phyloP scores from a whole-genome alignment of 1,284 basidiomycete genomes.

The Ganoderma meredithae region DNA sequence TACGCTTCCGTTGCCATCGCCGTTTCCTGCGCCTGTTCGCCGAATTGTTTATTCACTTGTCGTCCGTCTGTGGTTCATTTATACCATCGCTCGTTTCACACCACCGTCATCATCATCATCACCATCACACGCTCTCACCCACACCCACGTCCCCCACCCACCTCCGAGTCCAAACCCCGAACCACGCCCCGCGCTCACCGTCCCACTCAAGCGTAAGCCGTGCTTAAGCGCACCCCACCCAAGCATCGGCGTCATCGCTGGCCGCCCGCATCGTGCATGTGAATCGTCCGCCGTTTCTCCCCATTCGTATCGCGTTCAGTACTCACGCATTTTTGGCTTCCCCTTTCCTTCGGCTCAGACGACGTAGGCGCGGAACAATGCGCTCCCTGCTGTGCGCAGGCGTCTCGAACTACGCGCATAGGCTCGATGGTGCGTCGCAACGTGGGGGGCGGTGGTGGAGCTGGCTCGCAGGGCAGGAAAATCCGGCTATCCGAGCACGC shows the following conservation, averaged over 20 bases:
- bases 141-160: background rate
- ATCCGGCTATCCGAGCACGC: background rate
- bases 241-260: background rate
- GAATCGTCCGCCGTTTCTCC: background rate
- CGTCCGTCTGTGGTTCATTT: conserved; percentile 33
- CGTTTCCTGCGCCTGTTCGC: conserved; percentile 1
- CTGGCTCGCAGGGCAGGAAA: background rate
- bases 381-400: background rate
- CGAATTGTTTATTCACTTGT: conserved; percentile 29
- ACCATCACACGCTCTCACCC: conserved; percentile 11
- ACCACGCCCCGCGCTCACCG: conserved; percentile 11
- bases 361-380: background rate
- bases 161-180: background rate
- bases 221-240: background rate
- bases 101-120: no score
- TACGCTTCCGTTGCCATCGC: background rate
- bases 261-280: background rate
- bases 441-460: background rate
- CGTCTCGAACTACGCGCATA: background rate
- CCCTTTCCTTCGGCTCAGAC: background rate
- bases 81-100: conserved; percentile 40
- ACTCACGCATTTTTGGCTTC: background rate
- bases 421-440: background rate
- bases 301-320: background rate
- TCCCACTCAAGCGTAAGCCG: background rate